Evolutionary conservation across 352 stramenopile species (phyloP), one percentile per base, ranked within the genome.

Genomic region (Phytophthora parvispora): DNA sequence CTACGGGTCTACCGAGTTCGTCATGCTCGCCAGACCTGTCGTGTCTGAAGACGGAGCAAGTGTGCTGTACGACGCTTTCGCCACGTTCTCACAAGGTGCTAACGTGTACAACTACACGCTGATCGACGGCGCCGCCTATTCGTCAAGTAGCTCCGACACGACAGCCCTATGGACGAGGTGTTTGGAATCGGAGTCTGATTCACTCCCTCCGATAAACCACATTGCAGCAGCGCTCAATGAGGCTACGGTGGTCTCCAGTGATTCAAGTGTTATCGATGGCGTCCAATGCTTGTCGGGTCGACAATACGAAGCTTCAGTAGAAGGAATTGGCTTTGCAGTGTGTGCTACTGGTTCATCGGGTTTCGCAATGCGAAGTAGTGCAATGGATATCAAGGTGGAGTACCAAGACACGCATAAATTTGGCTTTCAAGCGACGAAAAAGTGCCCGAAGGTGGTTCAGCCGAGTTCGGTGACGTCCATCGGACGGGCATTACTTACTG

Each of bases 1-100:
- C n/a, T 49, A 49, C 20, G 42, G 42, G 8, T 6, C 25, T 18
- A 13, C 25, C 9, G 20, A 25, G n/a, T 49, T 49, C 13, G n/a
- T 16, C 20, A 49, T 49, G 42, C 2, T 18, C 20, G 42, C 42
- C 6, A 28, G 27, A 9, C 42, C 42, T 10, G 8, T 6, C 10
- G n/a, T 49, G 42, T 25, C n/a, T 49, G 8, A 15, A 25, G 24
- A 47, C 24, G 20, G 42, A 24, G 16, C 22, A n/a, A 59, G 27
- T 13, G 56, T 82, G 22, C 34, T 61, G 8, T 84, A 75, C 58
- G 48, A 80, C 40, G 55, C 32, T 4, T 67, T 67, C 31, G 34
- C 60, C 13, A 28, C 54, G 1, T 68, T 75, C 18, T 22, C 32
- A n/a, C 45, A 74, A 42, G 55, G 56, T 15, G 13, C 36, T 12